phyloP scores from a whole-genome alignment of 495 filamentous ascomycete species.

The Xanthoparmelia taractica region DNA sequence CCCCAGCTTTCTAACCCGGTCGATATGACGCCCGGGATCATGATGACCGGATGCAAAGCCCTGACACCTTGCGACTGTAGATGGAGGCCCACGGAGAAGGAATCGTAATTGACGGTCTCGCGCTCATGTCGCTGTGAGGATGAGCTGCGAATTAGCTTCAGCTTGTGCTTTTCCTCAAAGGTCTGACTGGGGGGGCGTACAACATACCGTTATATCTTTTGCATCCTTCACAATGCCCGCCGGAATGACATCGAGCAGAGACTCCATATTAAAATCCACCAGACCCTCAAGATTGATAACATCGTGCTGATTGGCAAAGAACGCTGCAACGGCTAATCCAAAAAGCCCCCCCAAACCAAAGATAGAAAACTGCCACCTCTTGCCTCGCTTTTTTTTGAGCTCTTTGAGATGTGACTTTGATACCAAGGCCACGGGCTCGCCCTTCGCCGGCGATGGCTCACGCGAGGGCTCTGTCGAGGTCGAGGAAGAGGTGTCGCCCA shows the following conservation, averaged over 20 bases:
- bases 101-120: constrained; percentile 83
- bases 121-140: constrained; percentile 63
- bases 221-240: constrained; percentile 75
- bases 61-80: constrained; percentile 71
- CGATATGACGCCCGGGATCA: constrained; percentile 96
- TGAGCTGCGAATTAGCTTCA: constrained; percentile 31
- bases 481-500: constrained; percentile 22
- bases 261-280: constrained; percentile 75
- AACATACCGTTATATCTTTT: constrained; percentile 65
- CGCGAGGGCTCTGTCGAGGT: constrained; percentile 25
- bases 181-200: constrained; percentile 1
- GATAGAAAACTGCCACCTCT: constrained; percentile 67
- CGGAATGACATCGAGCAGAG: constrained; percentile 72
- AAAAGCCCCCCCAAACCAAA: constrained; percentile 79
- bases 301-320: constrained; percentile 79
- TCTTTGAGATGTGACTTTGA: constrained; percentile 30
- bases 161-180: constrained; percentile 8
- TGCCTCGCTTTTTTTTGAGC: constrained; percentile 36
- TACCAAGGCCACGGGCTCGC: constrained; percentile 33
- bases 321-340: constrained; percentile 69
- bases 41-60: constrained; percentile 84
- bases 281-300: constrained; percentile 74
- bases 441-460: constrained; percentile 40
- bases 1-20: constrained; percentile 97
- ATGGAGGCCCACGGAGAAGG: constrained; percentile 81